A percentile compares a stretch with the other conserved stretches of the same genome.
Evolutionary conservation across 148 eudicot species (phyloP).

Genomic region (Salicornia ramosissima): DNA sequence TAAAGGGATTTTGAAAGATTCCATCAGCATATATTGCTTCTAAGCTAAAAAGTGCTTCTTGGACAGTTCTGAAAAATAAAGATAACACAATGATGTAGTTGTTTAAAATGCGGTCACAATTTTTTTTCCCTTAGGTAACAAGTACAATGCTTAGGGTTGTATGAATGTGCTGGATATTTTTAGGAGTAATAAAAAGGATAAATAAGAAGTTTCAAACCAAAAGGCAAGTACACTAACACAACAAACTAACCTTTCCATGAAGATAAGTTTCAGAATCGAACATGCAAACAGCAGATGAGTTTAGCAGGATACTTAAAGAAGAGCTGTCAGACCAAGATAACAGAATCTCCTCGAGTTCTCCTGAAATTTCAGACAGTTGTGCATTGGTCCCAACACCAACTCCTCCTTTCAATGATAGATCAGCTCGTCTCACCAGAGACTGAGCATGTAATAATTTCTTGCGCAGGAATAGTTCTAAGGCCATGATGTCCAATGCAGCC

Average conservation of each 20-base stretch:
- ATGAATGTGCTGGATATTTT: background rate
- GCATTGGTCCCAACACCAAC: constrained; percentile 23
- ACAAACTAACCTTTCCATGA: constrained; percentile 30
- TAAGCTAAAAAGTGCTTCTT: too few relatives aligned
- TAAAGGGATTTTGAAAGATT: too few relatives aligned
- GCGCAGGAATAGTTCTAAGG: constrained; percentile 68
- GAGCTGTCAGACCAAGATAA: constrained; percentile 53
- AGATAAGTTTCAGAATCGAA: constrained; percentile 41
- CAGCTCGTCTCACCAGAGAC: constrained; percentile 33
- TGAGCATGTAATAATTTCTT: constrained; percentile 62
- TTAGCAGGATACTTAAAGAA: constrained; percentile 45
- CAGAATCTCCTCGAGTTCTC: constrained; percentile 44
- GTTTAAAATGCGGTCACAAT: too few relatives aligned
- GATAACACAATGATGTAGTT: too few relatives aligned
- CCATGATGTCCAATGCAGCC: constrained; percentile 56
- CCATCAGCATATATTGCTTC: too few relatives aligned
- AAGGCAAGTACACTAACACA: background rate
- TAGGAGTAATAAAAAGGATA: background rate
- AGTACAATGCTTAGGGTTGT: background rate
- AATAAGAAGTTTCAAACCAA: background rate
- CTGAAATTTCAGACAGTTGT: constrained; percentile 31
- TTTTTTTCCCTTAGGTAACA: too few relatives aligned
- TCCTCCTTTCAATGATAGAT: constrained; percentile 30
- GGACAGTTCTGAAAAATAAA: too few relatives aligned
- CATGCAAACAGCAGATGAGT: constrained; percentile 50